Evolutionary conservation across 371 early-diverging fungal genomes (phyloP), one percentile per base, ranked within the genome.

Genomic region (Chytridium lagenaria): DNA sequence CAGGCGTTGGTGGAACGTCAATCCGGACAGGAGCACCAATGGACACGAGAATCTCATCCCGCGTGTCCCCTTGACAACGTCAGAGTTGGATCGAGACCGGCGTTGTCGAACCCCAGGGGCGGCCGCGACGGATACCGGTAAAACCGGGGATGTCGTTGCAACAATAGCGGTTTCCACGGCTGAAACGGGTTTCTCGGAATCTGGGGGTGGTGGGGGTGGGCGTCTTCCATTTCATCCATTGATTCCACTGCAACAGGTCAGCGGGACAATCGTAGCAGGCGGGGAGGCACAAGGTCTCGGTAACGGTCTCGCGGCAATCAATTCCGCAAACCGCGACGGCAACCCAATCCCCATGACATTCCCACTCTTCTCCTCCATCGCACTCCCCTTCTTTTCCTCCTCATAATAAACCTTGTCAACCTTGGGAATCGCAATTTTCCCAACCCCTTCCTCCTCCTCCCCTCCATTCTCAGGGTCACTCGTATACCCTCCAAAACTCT

Each of bases 241-340:
- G 44, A 44, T 44, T 7, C 19, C 44, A 44, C n/a, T n/a, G n/a
- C n/a, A n/a, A n/a, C n/a, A n/a, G n/a, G n/a, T n/a, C n/a, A n/a
- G n/a, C n/a, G n/a, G n/a, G n/a, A n/a, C n/a, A n/a, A n/a, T n/a
- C n/a, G n/a, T 44, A 44, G 44, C 12, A 44, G 44, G 44, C 44
- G 44, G 19, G 12, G 44, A 44, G 19, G 44, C 55, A 5, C 55
- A 5, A 52, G 55, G 55, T 26, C 55, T 52, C 5, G 55, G 55
- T 26, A 52, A 52, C 7, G 55, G 55, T 52, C 55, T 52, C 5
- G 55, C 55, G 23, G 55, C 55, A 52, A 52, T 52, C 55, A 52
- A 52, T 5, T 52, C 55, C 26, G 55, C 55, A 52, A 52, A 52
- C 26, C 55, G 7, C 55, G 55, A 52, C 12, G 55, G 55, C 12